Conservation (phyloP, 257 asterid species). For the Penstemon barbatus region DNA sequence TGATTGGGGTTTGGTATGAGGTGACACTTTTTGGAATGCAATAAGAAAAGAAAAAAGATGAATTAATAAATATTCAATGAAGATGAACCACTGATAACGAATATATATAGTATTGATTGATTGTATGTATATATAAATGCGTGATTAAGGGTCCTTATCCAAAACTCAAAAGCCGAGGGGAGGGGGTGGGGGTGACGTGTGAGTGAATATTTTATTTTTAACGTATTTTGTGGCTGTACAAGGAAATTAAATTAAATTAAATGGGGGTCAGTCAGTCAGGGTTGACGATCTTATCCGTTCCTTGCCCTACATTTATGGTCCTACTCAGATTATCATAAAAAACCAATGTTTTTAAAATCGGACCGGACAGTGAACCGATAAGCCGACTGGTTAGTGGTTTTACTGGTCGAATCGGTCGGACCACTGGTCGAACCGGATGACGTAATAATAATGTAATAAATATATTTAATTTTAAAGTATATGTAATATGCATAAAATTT, state of each 20-base stretch:
- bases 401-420: too few relatives aligned
- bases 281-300: constrained; percentile 28
- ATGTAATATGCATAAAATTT: too few relatives aligned
- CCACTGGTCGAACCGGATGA: too few relatives aligned
- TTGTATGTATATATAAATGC: background rate
- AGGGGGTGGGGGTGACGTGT: constrained; percentile 15
- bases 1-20: background rate
- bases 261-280: constrained; percentile 10
- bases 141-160: constrained; percentile 21
- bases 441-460: too few relatives aligned
- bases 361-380: too few relatives aligned
- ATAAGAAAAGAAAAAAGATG: constrained; percentile 1
- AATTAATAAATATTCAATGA: background rate
- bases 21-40: background rate
- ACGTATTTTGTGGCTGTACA: constrained; percentile 6
- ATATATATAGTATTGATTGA: too few relatives aligned
- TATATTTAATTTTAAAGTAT: too few relatives aligned
- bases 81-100: too few relatives aligned
- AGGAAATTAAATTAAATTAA: too few relatives aligned
- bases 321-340: background rate
- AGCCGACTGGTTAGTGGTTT: too few relatives aligned
- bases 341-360: too few relatives aligned
- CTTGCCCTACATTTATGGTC: constrained; percentile 20
- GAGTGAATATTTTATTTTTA: background rate
- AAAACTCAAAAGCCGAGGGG: background rate